Conservation (phyloP, 139 green algal genomes). For the Coccomyxa sp. region DNA sequence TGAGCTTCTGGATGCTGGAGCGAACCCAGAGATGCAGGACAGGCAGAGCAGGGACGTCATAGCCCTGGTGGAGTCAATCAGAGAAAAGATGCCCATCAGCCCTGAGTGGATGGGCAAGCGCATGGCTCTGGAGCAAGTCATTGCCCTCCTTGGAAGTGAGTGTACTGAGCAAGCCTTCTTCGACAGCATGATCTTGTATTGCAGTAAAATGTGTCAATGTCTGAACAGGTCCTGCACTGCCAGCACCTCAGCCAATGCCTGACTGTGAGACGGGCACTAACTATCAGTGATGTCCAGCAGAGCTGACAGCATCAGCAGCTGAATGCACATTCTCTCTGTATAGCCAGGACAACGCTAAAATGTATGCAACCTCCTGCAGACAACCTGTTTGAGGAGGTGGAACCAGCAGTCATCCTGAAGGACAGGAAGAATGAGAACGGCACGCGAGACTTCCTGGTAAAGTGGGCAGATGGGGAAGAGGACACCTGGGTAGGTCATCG, state of each 20-base stretch:
- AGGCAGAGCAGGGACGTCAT: slow-evolving; percentile 45
- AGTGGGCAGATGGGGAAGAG: slow-evolving; percentile 45
- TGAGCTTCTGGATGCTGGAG: slow-evolving; percentile 55
- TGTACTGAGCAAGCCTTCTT: background rate
- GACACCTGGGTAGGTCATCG: slow-evolving; percentile 19
- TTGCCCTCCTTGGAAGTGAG: slow-evolving; percentile 47
- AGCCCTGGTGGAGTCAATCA: slow-evolving; percentile 66
- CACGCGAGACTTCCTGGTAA: slow-evolving; percentile 63
- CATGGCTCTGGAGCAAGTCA: slow-evolving; percentile 74
- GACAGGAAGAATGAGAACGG: slow-evolving; percentile 26
- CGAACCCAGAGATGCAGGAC: slow-evolving; percentile 60
- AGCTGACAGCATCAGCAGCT: no score
- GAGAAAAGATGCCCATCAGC: slow-evolving; percentile 51
- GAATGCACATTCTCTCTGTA: no score
- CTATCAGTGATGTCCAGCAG: no score
- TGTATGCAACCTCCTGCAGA: no score
- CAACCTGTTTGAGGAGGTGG: slow-evolving; percentile 77
- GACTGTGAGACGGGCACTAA: no score
- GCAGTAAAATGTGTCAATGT: no score
- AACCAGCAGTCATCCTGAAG: slow-evolving; percentile 46
- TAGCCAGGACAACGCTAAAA: no score
- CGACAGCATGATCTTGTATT: no score
- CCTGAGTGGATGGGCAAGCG: slow-evolving; percentile 46
- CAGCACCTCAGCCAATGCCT: no score
- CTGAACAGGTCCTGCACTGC: background rate